These are phyloP conservation scores for Helianthus tuberosus DNA, from an alignment of 129 eudicot species.

Conservation along the genomic window DNA sequence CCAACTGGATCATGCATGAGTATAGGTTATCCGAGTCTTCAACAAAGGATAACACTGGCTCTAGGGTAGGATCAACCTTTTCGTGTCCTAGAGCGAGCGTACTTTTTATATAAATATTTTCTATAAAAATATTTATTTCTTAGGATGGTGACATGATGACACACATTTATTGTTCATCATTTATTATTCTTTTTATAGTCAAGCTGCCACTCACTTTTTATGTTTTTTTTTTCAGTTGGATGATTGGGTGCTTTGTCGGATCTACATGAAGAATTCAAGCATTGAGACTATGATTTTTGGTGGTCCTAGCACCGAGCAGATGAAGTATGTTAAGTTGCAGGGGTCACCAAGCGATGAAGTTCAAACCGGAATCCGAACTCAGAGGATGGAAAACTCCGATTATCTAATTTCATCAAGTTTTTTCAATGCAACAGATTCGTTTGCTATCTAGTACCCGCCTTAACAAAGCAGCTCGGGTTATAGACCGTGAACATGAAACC, in stretches of 20 bases:
- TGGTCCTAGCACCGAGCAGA: conserved; percentile 14
- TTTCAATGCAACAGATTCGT: conserved; percentile 49
- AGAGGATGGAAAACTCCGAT: conserved; percentile 42
- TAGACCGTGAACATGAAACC: conserved; percentile 30
- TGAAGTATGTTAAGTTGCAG: conserved; percentile 20
- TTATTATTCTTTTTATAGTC: too few relatives aligned
- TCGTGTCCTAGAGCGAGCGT: too few relatives aligned
- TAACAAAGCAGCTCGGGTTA: conserved; percentile 42
- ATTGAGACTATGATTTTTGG: conserved; percentile 18
- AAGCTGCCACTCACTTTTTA: not conserved
- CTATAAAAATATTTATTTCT: too few relatives aligned
- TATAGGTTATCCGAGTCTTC: conserved; percentile 66
- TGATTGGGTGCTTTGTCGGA: conserved; percentile 95
- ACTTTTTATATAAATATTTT: too few relatives aligned
- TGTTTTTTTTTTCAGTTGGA: conserved; percentile 64
- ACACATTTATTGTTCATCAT: too few relatives aligned
- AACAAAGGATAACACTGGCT: too few relatives aligned
- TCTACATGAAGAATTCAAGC: conserved; percentile 82
- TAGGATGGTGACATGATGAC: too few relatives aligned
- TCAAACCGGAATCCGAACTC: conserved; percentile 49
- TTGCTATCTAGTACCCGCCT: conserved; percentile 63
- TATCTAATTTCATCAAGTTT: conserved; percentile 33
- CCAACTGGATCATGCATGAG: conserved; percentile 86
- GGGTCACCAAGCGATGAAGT: conserved; percentile 45
- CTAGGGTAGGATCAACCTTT: too few relatives aligned